Evolutionary conservation across 495 filamentous ascomycete genomes (phyloP).

Genomic region (Haplographium delicatum): DNA sequence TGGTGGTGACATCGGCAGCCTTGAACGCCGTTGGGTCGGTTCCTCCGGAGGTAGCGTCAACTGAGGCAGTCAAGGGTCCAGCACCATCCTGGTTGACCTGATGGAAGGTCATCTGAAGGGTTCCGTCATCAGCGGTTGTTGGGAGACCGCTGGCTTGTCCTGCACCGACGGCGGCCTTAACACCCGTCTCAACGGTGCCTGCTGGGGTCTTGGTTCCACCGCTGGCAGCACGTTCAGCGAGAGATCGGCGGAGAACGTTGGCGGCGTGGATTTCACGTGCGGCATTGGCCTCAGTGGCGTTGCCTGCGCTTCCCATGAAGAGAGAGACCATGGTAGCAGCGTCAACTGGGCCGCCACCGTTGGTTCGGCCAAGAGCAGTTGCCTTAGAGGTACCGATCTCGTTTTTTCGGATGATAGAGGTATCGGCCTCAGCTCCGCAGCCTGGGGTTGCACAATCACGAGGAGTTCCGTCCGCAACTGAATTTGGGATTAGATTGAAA

Average conservation of each 20-base stretch:
- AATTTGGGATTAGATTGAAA: constrained; percentile 6
- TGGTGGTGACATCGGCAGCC: constrained; percentile 47
- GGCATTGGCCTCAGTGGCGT: constrained; percentile 23
- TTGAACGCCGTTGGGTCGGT: constrained; percentile 48
- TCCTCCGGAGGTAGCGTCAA: constrained; percentile 52
- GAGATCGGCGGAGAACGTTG: constrained; percentile 17
- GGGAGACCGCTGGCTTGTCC: constrained; percentile 43
- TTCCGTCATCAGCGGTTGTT: constrained; percentile 48
- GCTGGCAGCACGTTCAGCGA: constrained; percentile 23
- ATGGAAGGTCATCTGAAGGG: constrained; percentile 48
- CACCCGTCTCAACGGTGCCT: constrained; percentile 34
- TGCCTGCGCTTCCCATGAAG: constrained; percentile 36
- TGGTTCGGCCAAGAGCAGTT: constrained; percentile 51
- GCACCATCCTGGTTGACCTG: constrained; percentile 52
- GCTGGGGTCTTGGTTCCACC: constrained; percentile 34
- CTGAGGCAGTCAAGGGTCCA: constrained; percentile 39
- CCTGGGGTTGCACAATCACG: constrained; percentile 47
- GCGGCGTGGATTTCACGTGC: constrained; percentile 25
- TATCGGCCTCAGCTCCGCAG: constrained; percentile 46
- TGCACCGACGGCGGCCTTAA: constrained; percentile 37
- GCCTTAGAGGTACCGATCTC: constrained; percentile 39
- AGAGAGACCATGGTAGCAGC: constrained; percentile 36
- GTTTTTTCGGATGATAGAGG: constrained; percentile 48
- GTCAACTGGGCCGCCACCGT: constrained; percentile 50
- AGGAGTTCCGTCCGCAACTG: constrained; percentile 53